Conservation (phyloP, 345 rosid species). For the Eucalyptus paniculata region DNA sequence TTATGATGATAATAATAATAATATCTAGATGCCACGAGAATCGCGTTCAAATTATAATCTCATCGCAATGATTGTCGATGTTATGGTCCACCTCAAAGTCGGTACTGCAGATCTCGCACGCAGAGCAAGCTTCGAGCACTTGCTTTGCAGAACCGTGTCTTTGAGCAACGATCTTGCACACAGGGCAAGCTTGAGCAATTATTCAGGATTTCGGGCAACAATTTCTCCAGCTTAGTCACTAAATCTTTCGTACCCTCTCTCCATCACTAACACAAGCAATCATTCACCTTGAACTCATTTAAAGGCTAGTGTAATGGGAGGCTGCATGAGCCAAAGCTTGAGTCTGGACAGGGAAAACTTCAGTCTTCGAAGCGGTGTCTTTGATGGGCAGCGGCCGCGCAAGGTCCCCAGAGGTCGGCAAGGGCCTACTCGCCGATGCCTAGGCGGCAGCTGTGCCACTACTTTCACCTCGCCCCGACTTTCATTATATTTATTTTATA, state of each 20-base stretch:
- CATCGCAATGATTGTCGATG: background rate
- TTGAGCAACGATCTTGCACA: background rate
- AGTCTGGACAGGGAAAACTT: background rate
- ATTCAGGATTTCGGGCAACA: background rate
- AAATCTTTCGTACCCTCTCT: background rate
- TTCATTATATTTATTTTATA: background rate
- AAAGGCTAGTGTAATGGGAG: background rate
- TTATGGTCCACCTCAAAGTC: background rate
- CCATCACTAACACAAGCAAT: background rate
- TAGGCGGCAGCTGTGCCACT: background rate
- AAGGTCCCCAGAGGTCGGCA: background rate
- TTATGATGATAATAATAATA: too few species aligned
- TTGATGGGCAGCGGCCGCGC: background rate
- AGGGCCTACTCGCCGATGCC: background rate
- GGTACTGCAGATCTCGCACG: background rate
- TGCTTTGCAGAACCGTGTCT: background rate
- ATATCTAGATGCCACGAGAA: too few species aligned
- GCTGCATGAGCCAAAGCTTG: background rate
- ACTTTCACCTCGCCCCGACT: background rate
- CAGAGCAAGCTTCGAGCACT: background rate
- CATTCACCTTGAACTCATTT: background rate
- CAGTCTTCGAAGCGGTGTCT: background rate
- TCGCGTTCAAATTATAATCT: background rate
- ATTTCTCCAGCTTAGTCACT: background rate
- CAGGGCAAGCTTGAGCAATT: background rate